Base-by-base conservation (phyloP, 2,329 filamentous ascomycete species). In the Lojkania enalia region DNA sequence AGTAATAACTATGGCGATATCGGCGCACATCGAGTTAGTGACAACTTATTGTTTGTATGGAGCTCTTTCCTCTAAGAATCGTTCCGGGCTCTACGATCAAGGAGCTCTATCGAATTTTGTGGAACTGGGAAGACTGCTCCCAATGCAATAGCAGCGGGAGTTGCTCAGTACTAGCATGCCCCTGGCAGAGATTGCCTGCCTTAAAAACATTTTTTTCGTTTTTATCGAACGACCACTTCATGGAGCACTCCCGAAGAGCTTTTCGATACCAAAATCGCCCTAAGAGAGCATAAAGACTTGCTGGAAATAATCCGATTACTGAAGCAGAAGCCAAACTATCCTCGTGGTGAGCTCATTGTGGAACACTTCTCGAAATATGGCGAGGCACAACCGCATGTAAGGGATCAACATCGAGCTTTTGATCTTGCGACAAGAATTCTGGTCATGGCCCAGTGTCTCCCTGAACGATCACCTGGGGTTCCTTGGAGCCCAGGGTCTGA, bases 361-460 rank as follows among this genome's bases (percentile, higher is more conserved):
- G 20, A 12, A 9, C 16, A 38, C 20, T 38, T 23, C 20, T 23
- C 35, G 14, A 15, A 21, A 4, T 27, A 38, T 25, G 20, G 5
- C 5, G 35, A 38, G 16, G 23, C 23, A 27, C 14, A 14, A 13
- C 19, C 19, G 16, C 5, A 38, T 20, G 9, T 20, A 5, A 9
- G 4, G 7, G 35, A 38, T 18, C 35, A 38, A 16, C 11, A n/a
- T 4, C 35, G 35, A 27, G 35, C 35, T 16, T 38, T 38, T 16
- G 16, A 38, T 25, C 35, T 38, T 27, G 35, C 35, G 15, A 23
- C 18, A 5, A 23, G 35, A 38, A 16, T 25, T 16, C 4, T 23
- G 20, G 27, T 20, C 5, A 38, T 38, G 35, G 20, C 15, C 14
- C 21, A 23, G 15, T 38, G 20, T 27, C 12, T 20, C 27, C 20